phyloP scores from a whole-genome alignment of 768 basidiomycete species.

The Calocybe gangraenosa region DNA sequence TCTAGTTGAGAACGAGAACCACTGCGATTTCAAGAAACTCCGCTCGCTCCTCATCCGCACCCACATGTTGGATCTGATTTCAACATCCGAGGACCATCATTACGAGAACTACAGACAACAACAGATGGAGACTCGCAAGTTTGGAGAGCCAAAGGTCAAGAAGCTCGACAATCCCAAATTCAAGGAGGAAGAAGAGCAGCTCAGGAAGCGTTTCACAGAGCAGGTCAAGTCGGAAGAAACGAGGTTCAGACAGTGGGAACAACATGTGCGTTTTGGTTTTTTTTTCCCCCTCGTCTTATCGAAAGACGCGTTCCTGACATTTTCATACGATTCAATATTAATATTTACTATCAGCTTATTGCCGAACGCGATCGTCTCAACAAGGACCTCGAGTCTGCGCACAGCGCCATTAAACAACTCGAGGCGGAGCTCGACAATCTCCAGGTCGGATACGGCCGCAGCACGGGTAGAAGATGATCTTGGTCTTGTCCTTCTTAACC shows the following conservation, averaged over 20 bases:
- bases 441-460: constrained; percentile 80
- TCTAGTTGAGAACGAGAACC: constrained; percentile 95
- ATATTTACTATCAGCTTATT: constrained; percentile 62
- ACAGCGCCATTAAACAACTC: constrained; percentile 87
- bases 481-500: not conserved
- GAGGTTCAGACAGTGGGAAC: constrained; percentile 98
- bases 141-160: constrained; percentile 97
- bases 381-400: constrained; percentile 94
- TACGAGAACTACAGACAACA: constrained; percentile 98
- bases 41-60: constrained; percentile 94
- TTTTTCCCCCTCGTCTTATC: not conserved
- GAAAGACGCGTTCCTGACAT: too few relatives aligned
- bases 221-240: constrained; percentile 99
- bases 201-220: constrained; percentile 97
- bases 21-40: constrained; percentile 99
- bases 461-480: constrained; percentile 59
- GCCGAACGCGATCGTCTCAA: constrained; percentile 98
- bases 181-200: constrained; percentile 97
- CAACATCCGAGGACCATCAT: constrained; percentile 91
- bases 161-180: constrained; percentile 99
- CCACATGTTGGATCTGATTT: constrained; percentile 97
- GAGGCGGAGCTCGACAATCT: constrained; percentile 89
- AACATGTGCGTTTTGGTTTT: constrained; percentile 66
- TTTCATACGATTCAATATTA: too few relatives aligned
- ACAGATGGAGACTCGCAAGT: constrained; percentile 99